Evolutionary conservation across 2,329 filamentous ascomycete genomes (phyloP).

Genomic region (Fusarium humuli): DNA sequence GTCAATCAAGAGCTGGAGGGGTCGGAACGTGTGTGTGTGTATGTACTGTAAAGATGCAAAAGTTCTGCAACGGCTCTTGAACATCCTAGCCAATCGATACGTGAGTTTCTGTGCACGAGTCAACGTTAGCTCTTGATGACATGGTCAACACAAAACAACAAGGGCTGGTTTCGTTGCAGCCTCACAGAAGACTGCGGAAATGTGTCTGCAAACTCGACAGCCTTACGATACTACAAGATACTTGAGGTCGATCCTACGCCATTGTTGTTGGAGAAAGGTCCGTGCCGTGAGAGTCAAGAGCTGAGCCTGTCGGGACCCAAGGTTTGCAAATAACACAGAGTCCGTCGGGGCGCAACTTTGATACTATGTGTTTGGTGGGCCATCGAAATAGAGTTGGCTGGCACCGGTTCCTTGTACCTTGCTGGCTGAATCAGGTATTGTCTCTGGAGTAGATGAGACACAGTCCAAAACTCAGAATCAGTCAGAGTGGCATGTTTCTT

Average conservation of each 20-base stretch:
- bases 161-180: slow-evolving; percentile 6
- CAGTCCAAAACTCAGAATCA: slow-evolving; percentile 27
- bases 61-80: slow-evolving; percentile 10
- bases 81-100: not conserved
- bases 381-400: not conserved
- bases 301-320: slow-evolving; percentile 11
- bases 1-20: slow-evolving; percentile 35
- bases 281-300: slow-evolving; percentile 10
- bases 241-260: slow-evolving; percentile 13
- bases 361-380: not conserved
- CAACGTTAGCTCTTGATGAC: not conserved
- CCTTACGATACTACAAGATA: slow-evolving; percentile 19
- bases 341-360: not conserved
- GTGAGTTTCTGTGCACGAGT: slow-evolving; percentile 1
- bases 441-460: slow-evolving; percentile 1
- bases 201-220: slow-evolving; percentile 19
- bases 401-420: slow-evolving; percentile 2
- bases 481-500: slow-evolving; percentile 31
- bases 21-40: slow-evolving; percentile 11
- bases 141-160: not conserved
- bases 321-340: not conserved
- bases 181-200: slow-evolving; percentile 17
- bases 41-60: slow-evolving; percentile 6
- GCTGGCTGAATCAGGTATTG: not conserved
- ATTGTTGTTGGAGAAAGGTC: slow-evolving; percentile 9